These are phyloP conservation scores for Xylogone sp. DNA, from an alignment of 2,329 filamentous ascomycete species.

Conservation along the genomic window DNA sequence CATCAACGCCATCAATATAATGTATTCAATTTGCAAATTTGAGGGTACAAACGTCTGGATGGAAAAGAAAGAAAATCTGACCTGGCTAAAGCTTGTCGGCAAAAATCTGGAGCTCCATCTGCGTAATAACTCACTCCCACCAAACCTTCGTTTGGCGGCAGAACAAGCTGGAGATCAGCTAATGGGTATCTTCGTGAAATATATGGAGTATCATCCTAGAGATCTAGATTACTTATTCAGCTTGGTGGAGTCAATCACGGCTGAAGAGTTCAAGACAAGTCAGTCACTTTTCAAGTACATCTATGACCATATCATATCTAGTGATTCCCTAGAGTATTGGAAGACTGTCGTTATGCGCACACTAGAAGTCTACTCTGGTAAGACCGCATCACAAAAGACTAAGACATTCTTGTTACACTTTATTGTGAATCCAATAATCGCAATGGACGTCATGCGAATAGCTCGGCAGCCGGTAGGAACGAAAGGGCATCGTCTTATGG, in stretches of 20 bases:
- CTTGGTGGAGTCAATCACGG: slow-evolving; percentile 78
- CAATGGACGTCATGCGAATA: slow-evolving; percentile 89
- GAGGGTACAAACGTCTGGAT: slow-evolving; percentile 66
- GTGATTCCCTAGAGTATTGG: slow-evolving; percentile 81
- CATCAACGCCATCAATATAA: slow-evolving; percentile 83
- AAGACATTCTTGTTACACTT: slow-evolving; percentile 92
- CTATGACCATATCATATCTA: slow-evolving; percentile 79
- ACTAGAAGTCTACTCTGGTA: slow-evolving; percentile 80
- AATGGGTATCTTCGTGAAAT: slow-evolving; percentile 78
- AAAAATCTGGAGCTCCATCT: slow-evolving; percentile 76
- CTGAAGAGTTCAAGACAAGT: slow-evolving; percentile 74
- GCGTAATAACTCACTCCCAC: slow-evolving; percentile 64
- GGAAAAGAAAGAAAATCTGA: slow-evolving; percentile 57
- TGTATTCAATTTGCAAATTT: slow-evolving; percentile 72
- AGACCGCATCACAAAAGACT: slow-evolving; percentile 76
- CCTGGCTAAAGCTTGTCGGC: slow-evolving; percentile 62
- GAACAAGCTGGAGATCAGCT: slow-evolving; percentile 88
- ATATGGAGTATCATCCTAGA: slow-evolving; percentile 68
- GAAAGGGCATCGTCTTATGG: slow-evolving; percentile 70
- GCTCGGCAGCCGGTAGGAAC: slow-evolving; percentile 57
- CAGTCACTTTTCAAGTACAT: slow-evolving; percentile 78
- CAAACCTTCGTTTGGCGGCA: slow-evolving; percentile 73
- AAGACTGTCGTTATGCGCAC: slow-evolving; percentile 78
- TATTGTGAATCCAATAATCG: slow-evolving; percentile 91
- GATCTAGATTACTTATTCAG: slow-evolving; percentile 83